Conservation (phyloP, 257 asterid species). For the Prunella vulgaris region DNA sequence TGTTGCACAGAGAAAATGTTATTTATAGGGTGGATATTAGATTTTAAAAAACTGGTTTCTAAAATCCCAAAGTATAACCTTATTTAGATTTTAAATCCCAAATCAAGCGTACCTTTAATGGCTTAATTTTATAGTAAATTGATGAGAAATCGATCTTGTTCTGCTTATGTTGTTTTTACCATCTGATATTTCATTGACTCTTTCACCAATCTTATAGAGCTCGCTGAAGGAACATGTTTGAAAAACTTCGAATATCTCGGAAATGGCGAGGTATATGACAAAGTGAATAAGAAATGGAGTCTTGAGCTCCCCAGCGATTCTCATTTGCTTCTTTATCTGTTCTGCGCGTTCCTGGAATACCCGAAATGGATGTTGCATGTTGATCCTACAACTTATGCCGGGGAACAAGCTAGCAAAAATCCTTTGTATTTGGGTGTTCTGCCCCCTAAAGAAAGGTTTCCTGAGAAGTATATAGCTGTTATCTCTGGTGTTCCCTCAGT, state of each 20-base stretch:
- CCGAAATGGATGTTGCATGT: conserved; percentile 98
- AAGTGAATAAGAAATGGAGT: conserved; percentile 71
- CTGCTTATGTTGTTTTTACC: conserved; percentile 8
- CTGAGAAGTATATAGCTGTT: conserved; percentile 84
- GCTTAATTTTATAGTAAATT: neutral
- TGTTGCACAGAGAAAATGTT: neutral
- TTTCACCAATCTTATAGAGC: conserved; percentile 44
- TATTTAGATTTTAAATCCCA: neutral
- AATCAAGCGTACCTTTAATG: neutral
- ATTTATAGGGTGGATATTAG: neutral
- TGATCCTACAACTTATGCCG: conserved; percentile 75
- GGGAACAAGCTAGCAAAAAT: conserved; percentile 82
- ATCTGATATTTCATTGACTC: conserved; percentile 12
- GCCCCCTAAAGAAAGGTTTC: conserved; percentile 90
- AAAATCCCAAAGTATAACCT: neutral
- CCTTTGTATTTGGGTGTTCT: conserved; percentile 86
- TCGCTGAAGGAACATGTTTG: conserved; percentile 92
- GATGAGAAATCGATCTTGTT: conserved; percentile 8
- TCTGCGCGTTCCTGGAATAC: conserved; percentile 89
- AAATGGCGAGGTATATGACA: conserved; percentile 65
- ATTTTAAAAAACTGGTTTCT: too few relatives aligned
- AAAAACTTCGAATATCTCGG: conserved; percentile 90
- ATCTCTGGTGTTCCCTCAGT: conserved; percentile 76
- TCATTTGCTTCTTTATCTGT: conserved; percentile 79
- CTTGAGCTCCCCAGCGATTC: conserved; percentile 85